Conservation (phyloP, 208 protist species). For the Willaertia magna region DNA sequence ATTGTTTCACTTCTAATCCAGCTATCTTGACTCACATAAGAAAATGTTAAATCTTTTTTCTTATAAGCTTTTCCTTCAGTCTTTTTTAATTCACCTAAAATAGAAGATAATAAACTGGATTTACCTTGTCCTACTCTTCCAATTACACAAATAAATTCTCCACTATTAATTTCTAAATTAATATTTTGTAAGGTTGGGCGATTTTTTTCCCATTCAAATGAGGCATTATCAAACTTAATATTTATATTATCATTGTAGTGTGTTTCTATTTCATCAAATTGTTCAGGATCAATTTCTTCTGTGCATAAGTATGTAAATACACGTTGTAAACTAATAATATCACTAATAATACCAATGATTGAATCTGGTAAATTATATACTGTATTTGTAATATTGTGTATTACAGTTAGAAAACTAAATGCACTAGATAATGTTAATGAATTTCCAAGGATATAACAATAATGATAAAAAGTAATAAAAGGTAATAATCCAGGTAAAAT, state of each 20-base stretch:
- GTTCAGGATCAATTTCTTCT: neutral
- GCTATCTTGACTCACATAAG: neutral
- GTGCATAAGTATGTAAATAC: neutral
- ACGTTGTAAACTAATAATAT: neutral
- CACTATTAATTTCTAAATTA: neutral
- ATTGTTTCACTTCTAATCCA: constrained; percentile 26
- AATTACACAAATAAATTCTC: constrained; percentile 45
- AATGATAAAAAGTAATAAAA: neutral
- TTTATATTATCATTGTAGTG: too few relatives aligned
- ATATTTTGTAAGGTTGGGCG: neutral
- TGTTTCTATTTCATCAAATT: neutral
- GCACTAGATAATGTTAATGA: neutral
- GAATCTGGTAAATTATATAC: neutral
- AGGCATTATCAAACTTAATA: neutral
- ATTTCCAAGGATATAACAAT: neutral
- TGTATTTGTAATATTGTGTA: neutral
- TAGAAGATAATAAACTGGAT: constrained; percentile 1
- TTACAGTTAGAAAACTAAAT: neutral
- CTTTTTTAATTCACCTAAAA: constrained; percentile 15
- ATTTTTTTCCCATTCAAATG: neutral
- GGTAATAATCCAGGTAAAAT: neutral
- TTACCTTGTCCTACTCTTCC: constrained; percentile 52
- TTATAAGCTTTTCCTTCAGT: neutral
- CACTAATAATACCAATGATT: neutral
- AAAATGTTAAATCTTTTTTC: neutral